Conservation (phyloP, 1,284 basidiomycete genomes). For the Ganoderma leucocontextum region DNA sequence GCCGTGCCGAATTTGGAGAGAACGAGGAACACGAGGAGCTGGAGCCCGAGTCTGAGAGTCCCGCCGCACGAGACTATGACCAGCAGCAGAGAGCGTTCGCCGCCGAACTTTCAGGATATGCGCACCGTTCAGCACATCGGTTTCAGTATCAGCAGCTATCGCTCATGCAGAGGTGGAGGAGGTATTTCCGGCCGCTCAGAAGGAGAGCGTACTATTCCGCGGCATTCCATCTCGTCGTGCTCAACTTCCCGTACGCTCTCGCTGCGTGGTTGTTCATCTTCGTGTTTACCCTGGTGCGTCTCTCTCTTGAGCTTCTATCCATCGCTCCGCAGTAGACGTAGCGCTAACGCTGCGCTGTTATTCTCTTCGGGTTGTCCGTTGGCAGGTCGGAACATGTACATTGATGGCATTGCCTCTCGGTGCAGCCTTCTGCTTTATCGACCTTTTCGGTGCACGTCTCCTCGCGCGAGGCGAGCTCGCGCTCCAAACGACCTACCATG, state of each 20-base stretch:
- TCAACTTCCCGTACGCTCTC: constrained; percentile 82
- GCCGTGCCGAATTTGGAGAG: constrained; percentile 33
- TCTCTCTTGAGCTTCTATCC: constrained; percentile 9
- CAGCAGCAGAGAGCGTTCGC: constrained; percentile 34
- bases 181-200: constrained; percentile 70
- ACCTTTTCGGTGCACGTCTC: constrained; percentile 72
- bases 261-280: constrained; percentile 78
- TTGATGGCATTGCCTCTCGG: constrained; percentile 81
- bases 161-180: constrained; percentile 46
- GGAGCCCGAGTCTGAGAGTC: constrained; percentile 30
- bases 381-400: constrained; percentile 76
- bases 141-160: constrained; percentile 18
- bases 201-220: constrained; percentile 65
- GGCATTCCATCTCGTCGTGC: constrained; percentile 68
- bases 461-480: constrained; percentile 77
- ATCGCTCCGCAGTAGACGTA: not conserved
- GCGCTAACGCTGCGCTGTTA: constrained; percentile 20
- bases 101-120: constrained; percentile 32
- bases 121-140: constrained; percentile 23
- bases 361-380: constrained; percentile 6
- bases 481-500: constrained; percentile 75
- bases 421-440: constrained; percentile 76
- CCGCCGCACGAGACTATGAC: constrained; percentile 25
- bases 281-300: constrained; percentile 76
- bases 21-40: constrained; percentile 27